Evolutionary conservation across 768 basidiomycete species (phyloP).

Genomic region (Mycena indigotica): DNA sequence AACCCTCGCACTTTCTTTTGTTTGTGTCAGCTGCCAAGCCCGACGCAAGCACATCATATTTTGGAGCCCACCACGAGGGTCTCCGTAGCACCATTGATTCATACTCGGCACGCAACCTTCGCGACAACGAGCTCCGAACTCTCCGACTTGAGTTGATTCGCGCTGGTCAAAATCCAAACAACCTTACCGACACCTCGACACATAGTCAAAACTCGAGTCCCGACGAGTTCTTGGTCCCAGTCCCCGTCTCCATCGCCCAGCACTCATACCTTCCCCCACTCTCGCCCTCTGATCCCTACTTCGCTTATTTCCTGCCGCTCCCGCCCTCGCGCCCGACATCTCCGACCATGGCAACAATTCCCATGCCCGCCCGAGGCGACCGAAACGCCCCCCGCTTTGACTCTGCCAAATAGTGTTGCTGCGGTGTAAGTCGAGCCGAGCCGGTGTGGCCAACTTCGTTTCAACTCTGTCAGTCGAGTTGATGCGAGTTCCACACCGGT

Average conservation of each 20-base stretch:
- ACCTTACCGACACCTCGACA: background rate
- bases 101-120: background rate
- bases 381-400: conserved; percentile 23
- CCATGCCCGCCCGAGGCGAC: conserved; percentile 23
- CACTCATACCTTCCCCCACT: background rate
- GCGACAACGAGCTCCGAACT: background rate
- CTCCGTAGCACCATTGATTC: conserved; percentile 4
- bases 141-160: background rate
- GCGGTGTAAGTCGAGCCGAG: too few species aligned
- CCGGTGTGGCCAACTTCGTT: too few species aligned
- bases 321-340: background rate
- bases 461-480: too few species aligned
- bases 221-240: background rate
- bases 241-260: background rate
- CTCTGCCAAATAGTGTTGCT: too few species aligned
- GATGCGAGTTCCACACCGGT: too few species aligned
- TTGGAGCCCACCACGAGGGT: conserved; percentile 23
- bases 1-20: too few species aligned
- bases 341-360: background rate
- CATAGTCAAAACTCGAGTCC: background rate
- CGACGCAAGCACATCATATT: too few species aligned
- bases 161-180: background rate
- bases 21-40: too few species aligned
- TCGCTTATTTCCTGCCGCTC: background rate
- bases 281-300: background rate